These are phyloP conservation scores for Paxillus involutus DNA, from an alignment of 768 basidiomycete genomes.

Conservation along the genomic window DNA sequence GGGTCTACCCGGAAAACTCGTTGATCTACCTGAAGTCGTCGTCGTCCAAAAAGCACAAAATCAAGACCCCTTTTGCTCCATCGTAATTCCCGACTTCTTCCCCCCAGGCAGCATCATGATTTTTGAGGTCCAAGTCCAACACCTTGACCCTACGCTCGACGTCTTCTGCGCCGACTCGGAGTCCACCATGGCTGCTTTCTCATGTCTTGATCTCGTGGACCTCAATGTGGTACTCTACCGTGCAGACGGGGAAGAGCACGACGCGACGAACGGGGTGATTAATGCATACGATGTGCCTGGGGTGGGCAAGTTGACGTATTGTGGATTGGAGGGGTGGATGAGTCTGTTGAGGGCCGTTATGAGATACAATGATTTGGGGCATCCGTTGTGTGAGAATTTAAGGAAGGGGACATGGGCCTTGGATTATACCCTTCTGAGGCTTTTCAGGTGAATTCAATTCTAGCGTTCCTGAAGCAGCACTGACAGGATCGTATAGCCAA, in stretches of 20 bases:
- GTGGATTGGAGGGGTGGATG: conserved; percentile 99
- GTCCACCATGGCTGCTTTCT: conserved; percentile 72
- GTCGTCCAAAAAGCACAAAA: conserved; percentile 62
- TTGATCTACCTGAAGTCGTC: conserved; percentile 58
- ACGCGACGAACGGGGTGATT: conserved; percentile 78
- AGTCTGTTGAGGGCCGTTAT: conserved; percentile 80
- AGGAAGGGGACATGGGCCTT: conserved; percentile 90
- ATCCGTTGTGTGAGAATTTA: conserved; percentile 85
- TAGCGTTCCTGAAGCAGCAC: conserved; percentile 6
- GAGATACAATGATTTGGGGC: conserved; percentile 89
- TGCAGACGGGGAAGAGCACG: conserved; percentile 87
- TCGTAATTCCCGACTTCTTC: conserved; percentile 83
- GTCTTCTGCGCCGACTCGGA: conserved; percentile 68
- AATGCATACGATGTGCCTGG: conserved; percentile 84
- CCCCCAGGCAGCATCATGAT: conserved; percentile 96
- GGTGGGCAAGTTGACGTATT: conserved; percentile 77
- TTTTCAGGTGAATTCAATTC: conserved; percentile 58
- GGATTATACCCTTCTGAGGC: conserved; percentile 76
- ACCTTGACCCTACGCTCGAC: conserved; percentile 71
- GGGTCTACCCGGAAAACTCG: conserved; percentile 71
- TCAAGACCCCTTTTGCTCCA: conserved; percentile 73
- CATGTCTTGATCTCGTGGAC: conserved; percentile 76
- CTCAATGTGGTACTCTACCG: conserved; percentile 87
- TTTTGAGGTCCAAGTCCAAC: conserved; percentile 83
- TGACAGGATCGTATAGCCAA: conserved; percentile 45